Percentiles rank a stretch among this genome's conserved stretches.
Evolutionary conservation across 306 rosid species (phyloP).

Genomic region (Morella rubra): DNA sequence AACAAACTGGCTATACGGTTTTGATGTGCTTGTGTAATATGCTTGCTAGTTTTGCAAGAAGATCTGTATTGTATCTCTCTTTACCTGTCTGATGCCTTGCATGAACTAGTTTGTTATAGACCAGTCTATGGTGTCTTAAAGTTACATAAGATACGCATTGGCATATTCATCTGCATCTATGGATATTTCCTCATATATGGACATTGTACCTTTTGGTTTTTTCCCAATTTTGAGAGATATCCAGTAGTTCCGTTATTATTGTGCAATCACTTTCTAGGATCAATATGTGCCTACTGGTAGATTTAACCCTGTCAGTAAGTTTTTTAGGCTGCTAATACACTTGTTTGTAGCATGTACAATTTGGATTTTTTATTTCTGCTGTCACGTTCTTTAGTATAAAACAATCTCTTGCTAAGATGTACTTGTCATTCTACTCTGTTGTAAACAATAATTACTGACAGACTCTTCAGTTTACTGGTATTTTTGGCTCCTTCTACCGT

Average conservation of each 20-base stretch:
- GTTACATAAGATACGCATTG: neutral
- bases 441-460: slow-evolving; percentile 8
- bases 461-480: slow-evolving; percentile 12
- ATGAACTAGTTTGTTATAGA: neutral
- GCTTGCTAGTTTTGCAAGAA: neutral
- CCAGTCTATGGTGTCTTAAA: neutral
- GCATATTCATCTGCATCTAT: neutral
- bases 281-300: neutral
- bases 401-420: neutral
- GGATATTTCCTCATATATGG: neutral
- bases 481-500: slow-evolving; percentile 7
- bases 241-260: neutral
- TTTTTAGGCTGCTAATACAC: neutral
- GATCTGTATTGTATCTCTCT: neutral
- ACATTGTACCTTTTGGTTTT: too few relatives aligned
- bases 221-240: neutral
- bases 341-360: neutral
- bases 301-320: neutral
- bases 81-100: neutral
- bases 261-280: neutral
- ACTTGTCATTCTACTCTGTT: neutral
- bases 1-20: neutral
- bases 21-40: neutral
- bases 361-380: neutral
- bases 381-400: neutral